These are phyloP conservation scores for Shiraia bambusicola DNA, from an alignment of 2,329 filamentous ascomycete genomes.

Conservation along the genomic window DNA sequence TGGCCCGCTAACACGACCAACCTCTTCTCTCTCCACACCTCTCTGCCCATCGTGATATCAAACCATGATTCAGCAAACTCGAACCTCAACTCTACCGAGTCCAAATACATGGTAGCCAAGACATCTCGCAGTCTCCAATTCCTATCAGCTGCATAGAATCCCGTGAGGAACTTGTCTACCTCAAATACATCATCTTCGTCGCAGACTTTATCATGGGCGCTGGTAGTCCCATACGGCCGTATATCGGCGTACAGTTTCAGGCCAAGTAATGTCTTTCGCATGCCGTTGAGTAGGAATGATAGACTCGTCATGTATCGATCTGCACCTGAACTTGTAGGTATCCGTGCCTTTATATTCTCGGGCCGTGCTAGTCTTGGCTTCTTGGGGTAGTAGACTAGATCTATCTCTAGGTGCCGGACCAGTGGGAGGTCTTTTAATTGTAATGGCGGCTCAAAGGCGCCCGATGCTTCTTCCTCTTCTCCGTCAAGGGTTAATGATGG, in stretches of 20 bases:
- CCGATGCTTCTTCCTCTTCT: conserved; percentile 9
- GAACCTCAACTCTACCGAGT: conserved; percentile 23
- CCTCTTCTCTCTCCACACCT: conserved; percentile 16
- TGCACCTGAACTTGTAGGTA: conserved; percentile 16
- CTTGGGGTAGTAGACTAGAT: conserved; percentile 29
- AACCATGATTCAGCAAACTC: conserved; percentile 35
- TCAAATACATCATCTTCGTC: conserved; percentile 12
- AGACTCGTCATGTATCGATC: conserved; percentile 27
- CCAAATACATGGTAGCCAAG: conserved; percentile 12
- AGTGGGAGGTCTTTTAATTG: conserved; percentile 19
- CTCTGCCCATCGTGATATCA: conserved; percentile 15
- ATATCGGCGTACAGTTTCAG: conserved; percentile 18
- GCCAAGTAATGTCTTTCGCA: conserved; percentile 11
- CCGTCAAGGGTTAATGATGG: conserved; percentile 4
- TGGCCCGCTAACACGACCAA: conserved; percentile 32
- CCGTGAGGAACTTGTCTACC: conserved; percentile 21
- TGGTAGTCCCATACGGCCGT: conserved; percentile 8
- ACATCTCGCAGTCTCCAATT: conserved; percentile 19
- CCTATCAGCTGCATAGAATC: conserved; percentile 28
- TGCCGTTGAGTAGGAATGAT: conserved; percentile 12
- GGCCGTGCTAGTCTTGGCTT: conserved; percentile 1
- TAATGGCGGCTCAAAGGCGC: conserved; percentile 32
- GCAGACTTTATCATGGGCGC: conserved; percentile 1
- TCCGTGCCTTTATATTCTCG: conserved; percentile 12
- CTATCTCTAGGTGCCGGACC: conserved; percentile 30